Evolutionary conservation across 2,329 filamentous ascomycete genomes (phyloP), one percentile per base, ranked within the genome.

Genomic region (Juglanconis juglandina): DNA sequence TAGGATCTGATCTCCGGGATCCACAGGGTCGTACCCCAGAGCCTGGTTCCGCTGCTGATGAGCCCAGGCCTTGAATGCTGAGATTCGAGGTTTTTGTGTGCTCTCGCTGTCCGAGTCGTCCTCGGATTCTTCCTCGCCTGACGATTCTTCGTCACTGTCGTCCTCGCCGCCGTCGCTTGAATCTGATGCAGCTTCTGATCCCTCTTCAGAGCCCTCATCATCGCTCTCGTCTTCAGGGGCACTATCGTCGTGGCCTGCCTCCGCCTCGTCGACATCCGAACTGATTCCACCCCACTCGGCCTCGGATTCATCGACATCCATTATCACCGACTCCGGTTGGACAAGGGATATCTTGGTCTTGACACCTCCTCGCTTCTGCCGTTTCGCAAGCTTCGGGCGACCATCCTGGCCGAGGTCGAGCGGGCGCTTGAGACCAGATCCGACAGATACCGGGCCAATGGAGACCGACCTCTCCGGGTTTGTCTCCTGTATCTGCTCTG

Each of bases 21-120:
- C 75, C 42, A 75, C 73, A 3, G 83, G 78, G 60, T 81, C 66
- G 66, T 83, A 87, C 0, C 92, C 93, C 37, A 96, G 79, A 4
- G 90, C 89, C 67, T 94, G 85, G 68, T 97, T 96, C 60, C 93
- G 85, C 73, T 95, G 89, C 67, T 91, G 86, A 35, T 88, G 87
- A 24, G 95, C 95, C 95, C 95, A 99, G 2, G 89, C 84, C 73
- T 98, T 98, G 81, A 99, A 99, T 0, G 91, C 92, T 2, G 84
- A 86, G 47, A 77, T 77, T 59, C 76, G 74, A 63, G 75, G 70
- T 68, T 72, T 68, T 13, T 72, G 66, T 13, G 71, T 66, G 11
- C 70, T 69, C 1, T 67, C 69, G 9, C 66, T 66, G 3, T 69
- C 58, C 11, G 55, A 57, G 33, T 53, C 63, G 5, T 67, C 66